phyloP scores from a whole-genome alignment of 176 grass and related monocot genomes.

The Themeda triandra region DNA sequence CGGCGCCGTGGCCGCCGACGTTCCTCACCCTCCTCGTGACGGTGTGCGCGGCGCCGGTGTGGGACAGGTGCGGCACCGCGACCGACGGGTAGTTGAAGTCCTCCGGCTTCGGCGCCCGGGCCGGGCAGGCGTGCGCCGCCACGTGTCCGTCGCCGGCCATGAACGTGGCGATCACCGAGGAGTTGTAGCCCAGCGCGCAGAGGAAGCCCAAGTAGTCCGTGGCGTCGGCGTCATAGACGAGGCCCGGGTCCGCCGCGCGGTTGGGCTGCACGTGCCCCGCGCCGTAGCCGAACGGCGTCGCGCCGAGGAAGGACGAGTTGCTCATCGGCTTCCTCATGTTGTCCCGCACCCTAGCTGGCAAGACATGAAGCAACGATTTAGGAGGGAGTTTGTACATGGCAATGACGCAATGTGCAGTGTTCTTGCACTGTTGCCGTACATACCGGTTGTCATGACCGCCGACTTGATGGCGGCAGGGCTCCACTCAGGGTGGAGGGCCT shows the following conservation, averaged over 20 bases:
- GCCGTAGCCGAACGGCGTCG: constrained; percentile 87
- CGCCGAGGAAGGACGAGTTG: constrained; percentile 58
- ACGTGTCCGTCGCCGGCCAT: background rate
- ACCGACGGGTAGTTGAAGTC: constrained; percentile 94
- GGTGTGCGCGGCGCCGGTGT: constrained; percentile 25
- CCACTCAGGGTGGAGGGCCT: constrained; percentile 65
- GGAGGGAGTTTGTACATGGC: background rate
- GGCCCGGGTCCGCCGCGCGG: constrained; percentile 78
- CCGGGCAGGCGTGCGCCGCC: constrained; percentile 40
- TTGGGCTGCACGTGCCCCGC: constrained; percentile 74
- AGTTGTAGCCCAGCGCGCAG: constrained; percentile 84
- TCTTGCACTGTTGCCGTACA: background rate
- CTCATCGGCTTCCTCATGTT: constrained; percentile 56
- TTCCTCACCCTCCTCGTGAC: constrained; percentile 71
- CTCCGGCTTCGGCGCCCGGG: constrained; percentile 24
- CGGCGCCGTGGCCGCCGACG: constrained; percentile 39
- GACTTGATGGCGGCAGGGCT: constrained; percentile 91
- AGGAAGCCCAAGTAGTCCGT: constrained; percentile 76
- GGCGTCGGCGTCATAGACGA: constrained; percentile 65
- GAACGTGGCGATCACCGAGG: constrained; percentile 58
- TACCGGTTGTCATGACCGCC: constrained; percentile 86
- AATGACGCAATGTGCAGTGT: background rate
- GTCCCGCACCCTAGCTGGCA: constrained; percentile 64
- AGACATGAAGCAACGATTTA: background rate
- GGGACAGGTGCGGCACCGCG: constrained; percentile 55